Evolutionary conservation across 2,329 filamentous ascomycete species (phyloP).

Genomic region (Plectosphaerella plurivora): DNA sequence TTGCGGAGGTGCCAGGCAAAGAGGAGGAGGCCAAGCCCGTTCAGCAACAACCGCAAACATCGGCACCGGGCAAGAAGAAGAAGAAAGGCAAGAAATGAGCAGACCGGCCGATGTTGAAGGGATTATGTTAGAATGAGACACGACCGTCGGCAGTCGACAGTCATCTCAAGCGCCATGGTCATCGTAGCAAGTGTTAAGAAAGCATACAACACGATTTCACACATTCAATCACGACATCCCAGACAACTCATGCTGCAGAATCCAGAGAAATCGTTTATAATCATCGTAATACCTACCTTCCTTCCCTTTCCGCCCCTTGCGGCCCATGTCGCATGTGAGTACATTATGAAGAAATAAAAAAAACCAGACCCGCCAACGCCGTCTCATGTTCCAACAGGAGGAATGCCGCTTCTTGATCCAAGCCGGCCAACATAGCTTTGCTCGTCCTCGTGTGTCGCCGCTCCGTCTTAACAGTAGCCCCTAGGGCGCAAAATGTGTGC

Average conservation of each 20-base stretch:
- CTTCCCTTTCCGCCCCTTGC: no score
- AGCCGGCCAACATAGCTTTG: no score
- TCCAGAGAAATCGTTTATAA: no score
- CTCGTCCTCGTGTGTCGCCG: no score
- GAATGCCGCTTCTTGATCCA: not conserved
- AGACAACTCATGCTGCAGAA: no score
- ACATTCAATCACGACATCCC: no score
- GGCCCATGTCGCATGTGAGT: no score
- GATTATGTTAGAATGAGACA: not conserved
- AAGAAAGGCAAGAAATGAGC: constrained; percentile 66
- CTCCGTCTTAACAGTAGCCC: no score
- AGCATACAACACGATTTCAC: no score
- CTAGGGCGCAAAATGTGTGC: not conserved
- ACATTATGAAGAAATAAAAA: no score
- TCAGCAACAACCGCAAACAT: constrained; percentile 9
- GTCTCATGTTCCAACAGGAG: not conserved
- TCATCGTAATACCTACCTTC: no score
- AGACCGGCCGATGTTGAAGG: not conserved
- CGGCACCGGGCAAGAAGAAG: constrained; percentile 53
- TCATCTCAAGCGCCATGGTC: not conserved
- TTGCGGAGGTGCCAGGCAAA: constrained; percentile 32
- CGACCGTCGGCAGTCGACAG: not conserved
- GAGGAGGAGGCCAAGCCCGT: constrained; percentile 20
- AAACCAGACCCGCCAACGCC: constrained; percentile 1
- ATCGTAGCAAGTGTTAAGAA: no score